Evolutionary conservation across 225 moss, liverwort and hornwort genomes (phyloP), one percentile per base, ranked within the genome.

Genomic region (Straminergon stramineum): DNA sequence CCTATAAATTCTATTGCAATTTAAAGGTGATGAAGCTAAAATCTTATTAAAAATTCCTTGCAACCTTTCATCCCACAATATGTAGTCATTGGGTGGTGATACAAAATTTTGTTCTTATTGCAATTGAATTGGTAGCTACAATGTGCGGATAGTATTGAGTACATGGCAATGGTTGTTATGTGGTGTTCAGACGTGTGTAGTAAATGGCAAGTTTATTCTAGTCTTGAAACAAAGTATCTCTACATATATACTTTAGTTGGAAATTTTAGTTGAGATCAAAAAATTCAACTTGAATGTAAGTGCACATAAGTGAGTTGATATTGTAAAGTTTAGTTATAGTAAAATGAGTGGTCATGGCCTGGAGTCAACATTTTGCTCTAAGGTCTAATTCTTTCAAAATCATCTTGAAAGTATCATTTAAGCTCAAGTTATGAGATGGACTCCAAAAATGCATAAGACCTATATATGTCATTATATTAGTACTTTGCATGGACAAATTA

Each of bases 161-260:
- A 48, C 9, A 48, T 48, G 48, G 48, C 48, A 48, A 48, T 48
- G 9, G 9, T 48, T 7, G 48, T 48, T 48, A 10, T 48, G 48
- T 48, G 7, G 9, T 48, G 9, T 7, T 48, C 2, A 10, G 48
- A 48, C 10, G 48, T 48, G 48, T 48, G 8, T 8, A 9, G 48
- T 48, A 48, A 48, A 48, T 48, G 48, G 48, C 48, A 48, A 7
- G 48, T 48, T 48, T 48, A 48, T 2, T 48, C 48, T 74, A 18
- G 30, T 75, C 48, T 0, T 18, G 0, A 30, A 48, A 74, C 48
- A 75, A 75, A 7, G 0, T 51, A 2, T 31, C 18, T 75, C 2
- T 43, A 0, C 2, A 20, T 0, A 32, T 0, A 20, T 4, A 19
- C 2, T 75, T 51, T 75, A 51, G 4, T 31, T 51, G 32, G 12